Conservation (phyloP, 1,284 basidiomycete species). For the Ganoderma sinense region DNA sequence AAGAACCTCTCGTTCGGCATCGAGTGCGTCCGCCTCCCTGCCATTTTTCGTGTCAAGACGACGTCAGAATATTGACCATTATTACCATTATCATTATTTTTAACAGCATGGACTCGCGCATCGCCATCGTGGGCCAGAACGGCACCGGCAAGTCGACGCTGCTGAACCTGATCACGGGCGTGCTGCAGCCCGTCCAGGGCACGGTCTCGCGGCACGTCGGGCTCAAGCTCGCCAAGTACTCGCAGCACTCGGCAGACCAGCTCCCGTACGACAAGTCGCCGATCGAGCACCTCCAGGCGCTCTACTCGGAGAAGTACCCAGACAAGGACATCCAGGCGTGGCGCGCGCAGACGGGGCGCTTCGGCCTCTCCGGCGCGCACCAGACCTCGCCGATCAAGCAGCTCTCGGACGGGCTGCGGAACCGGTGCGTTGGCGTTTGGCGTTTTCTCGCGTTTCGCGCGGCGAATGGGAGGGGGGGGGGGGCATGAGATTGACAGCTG, state of each 20-base stretch:
- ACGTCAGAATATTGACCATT: neutral
- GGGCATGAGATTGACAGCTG: neutral
- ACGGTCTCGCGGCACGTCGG: constrained; percentile 88
- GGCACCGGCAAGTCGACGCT: constrained; percentile 98
- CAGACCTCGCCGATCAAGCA: constrained; percentile 94
- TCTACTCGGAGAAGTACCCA: constrained; percentile 88
- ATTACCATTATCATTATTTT: neutral
- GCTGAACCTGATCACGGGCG: constrained; percentile 92
- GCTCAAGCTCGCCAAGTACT: constrained; percentile 97
- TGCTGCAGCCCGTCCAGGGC: constrained; percentile 84
- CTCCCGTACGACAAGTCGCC: constrained; percentile 94
- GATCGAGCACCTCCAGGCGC: constrained; percentile 92
- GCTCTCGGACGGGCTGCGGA: constrained; percentile 95
- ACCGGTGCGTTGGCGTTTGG: constrained; percentile 68
- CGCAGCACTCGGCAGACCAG: constrained; percentile 98
- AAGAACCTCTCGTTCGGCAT: constrained; percentile 92
- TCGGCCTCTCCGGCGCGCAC: constrained; percentile 94
- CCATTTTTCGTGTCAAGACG: neutral
- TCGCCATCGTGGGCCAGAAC: constrained; percentile 98
- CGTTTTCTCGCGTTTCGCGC: neutral
- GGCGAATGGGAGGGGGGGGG: too few species aligned
- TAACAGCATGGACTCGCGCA: constrained; percentile 89
- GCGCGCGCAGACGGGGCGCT: constrained; percentile 94
- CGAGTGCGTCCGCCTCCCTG: constrained; percentile 70
- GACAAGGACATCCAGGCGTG: constrained; percentile 95